Conservation (phyloP, 257 asterid genomes). For the Petunia axillaris region DNA sequence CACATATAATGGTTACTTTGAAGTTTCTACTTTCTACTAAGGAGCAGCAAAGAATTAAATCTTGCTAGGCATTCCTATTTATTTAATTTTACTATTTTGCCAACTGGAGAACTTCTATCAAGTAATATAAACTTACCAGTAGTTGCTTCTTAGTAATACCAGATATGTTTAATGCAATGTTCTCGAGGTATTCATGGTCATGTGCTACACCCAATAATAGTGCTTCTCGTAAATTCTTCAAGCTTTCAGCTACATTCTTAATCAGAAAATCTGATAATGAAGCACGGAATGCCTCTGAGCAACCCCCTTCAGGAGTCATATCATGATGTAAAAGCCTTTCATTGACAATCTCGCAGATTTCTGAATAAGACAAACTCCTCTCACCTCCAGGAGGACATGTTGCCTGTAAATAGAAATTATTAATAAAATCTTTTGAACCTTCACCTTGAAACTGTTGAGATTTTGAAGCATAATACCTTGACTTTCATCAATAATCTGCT, state of each 20-base stretch:
- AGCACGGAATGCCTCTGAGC: slow-evolving; percentile 59
- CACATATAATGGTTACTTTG: background rate
- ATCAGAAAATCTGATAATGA: slow-evolving; percentile 57
- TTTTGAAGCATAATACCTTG: slow-evolving; percentile 56
- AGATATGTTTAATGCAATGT: slow-evolving; percentile 56
- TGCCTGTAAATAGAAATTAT: slow-evolving; percentile 61
- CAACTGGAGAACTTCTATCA: background rate
- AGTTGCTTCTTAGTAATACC: slow-evolving; percentile 81
- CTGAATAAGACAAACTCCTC: slow-evolving; percentile 54
- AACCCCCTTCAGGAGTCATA: slow-evolving; percentile 51
- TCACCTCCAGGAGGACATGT: slow-evolving; percentile 81
- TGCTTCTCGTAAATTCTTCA: slow-evolving; percentile 40
- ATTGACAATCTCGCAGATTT: slow-evolving; percentile 42
- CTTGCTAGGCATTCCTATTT: background rate
- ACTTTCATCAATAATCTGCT: slow-evolving; percentile 87
- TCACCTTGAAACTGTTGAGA: background rate
- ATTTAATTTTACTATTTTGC: background rate
- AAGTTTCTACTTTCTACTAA: slow-evolving; percentile 13
- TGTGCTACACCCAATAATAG: slow-evolving; percentile 44
- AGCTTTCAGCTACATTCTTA: slow-evolving; percentile 41
- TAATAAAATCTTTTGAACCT: slow-evolving; percentile 4
- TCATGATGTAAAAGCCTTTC: slow-evolving; percentile 51
- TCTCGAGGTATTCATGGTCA: slow-evolving; percentile 44
- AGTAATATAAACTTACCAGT: slow-evolving; percentile 48
- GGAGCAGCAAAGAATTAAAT: slow-evolving; percentile 20